Conservation (phyloP, 2,329 filamentous ascomycete species). For the Cercospora sojina region DNA sequence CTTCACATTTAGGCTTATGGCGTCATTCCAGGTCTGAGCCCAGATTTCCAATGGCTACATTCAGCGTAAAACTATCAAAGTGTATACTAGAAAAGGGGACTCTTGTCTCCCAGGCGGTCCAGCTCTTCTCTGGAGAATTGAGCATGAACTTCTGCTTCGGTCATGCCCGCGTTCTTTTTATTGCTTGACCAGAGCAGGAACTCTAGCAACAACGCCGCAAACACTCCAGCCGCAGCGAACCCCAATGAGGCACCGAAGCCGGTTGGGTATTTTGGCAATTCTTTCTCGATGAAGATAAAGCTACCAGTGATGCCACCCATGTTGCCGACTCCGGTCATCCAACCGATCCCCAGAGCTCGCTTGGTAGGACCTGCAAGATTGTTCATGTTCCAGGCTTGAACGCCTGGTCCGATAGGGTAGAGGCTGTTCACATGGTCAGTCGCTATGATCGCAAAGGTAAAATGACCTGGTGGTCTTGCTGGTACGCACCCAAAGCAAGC, state of each 20-base stretch:
- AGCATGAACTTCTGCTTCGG: background rate
- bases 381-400: constrained; percentile 33
- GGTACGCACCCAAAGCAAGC: constrained; percentile 23
- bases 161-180: background rate
- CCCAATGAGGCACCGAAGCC: constrained; percentile 32
- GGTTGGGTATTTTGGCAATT: constrained; percentile 39
- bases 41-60: background rate
- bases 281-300: constrained; percentile 39
- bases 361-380: constrained; percentile 38
- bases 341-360: constrained; percentile 42
- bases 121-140: background rate
- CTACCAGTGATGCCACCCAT: constrained; percentile 45
- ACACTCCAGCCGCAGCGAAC: constrained; percentile 2
- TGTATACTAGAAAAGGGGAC: background rate
- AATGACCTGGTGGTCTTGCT: background rate
- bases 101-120: background rate
- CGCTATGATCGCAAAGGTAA: background rate
- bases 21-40: background rate
- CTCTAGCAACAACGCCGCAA: background rate
- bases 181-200: background rate
- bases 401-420: constrained; percentile 31
- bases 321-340: constrained; percentile 44
- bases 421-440: background rate
- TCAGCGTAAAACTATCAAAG: background rate
- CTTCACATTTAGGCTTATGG: background rate